These are phyloP conservation scores for Penicillium coffeae DNA, from an alignment of 495 filamentous ascomycete species.

Conservation along the genomic window DNA sequence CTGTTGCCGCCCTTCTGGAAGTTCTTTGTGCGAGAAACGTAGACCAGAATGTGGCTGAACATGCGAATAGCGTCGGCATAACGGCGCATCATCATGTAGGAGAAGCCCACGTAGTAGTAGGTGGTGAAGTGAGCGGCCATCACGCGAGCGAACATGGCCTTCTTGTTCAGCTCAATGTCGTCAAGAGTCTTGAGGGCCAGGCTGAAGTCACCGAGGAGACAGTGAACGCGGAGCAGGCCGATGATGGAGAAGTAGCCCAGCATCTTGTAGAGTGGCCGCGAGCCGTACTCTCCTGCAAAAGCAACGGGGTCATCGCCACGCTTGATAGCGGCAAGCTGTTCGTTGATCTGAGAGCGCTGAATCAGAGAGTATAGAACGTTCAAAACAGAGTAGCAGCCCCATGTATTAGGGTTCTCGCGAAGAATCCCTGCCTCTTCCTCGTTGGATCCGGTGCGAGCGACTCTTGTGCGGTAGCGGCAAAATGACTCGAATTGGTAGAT, in stretches of 20 bases:
- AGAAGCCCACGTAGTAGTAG: constrained; percentile 99
- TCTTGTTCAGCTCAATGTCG: constrained; percentile 99
- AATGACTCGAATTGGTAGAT: constrained; percentile 99
- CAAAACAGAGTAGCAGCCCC: constrained; percentile 99
- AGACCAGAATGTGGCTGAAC: constrained; percentile 99
- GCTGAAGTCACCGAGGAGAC: constrained; percentile 94
- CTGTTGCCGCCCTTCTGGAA: constrained; percentile 95
- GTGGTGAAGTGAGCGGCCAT: constrained; percentile 99
- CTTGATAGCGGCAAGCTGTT: constrained; percentile 93
- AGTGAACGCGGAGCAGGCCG: constrained; percentile 92
- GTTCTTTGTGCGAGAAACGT: constrained; percentile 98
- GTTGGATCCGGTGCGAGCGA: constrained; percentile 79
- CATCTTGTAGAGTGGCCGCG: constrained; percentile 92
- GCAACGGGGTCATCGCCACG: constrained; percentile 78
- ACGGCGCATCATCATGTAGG: constrained; percentile 99
- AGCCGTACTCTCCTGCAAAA: constrained; percentile 92
- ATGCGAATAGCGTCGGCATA: constrained; percentile 98
- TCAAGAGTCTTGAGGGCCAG: constrained; percentile 97
- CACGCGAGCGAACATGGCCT: constrained; percentile 98
- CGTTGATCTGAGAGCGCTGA: constrained; percentile 93
- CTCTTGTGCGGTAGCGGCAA: constrained; percentile 88
- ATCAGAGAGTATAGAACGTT: constrained; percentile 99
- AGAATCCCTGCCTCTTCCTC: constrained; percentile 87
- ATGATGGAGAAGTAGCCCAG: constrained; percentile 99
- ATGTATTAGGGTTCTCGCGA: constrained; percentile 94